Evolutionary conservation across 208 protist genomes (phyloP).

Genomic region (Blastocrithidia nonstop): DNA sequence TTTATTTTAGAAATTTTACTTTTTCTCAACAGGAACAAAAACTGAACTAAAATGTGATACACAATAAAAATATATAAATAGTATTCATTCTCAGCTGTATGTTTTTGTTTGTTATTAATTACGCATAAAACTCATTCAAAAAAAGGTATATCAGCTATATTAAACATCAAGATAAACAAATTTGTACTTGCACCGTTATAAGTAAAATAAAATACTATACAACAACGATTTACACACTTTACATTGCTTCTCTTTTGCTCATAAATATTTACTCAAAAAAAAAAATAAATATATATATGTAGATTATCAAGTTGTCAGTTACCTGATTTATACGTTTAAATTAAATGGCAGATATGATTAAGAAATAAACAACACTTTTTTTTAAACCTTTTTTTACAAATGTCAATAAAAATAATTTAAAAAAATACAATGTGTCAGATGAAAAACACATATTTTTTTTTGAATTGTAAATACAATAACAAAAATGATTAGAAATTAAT

Average conservation of each 20-base stretch:
- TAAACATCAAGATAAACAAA: neutral
- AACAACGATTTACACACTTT: neutral
- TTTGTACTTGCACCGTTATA: neutral
- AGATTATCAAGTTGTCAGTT: neutral
- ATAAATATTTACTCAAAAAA: neutral
- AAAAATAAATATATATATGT: constrained; percentile 1
- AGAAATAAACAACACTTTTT: neutral
- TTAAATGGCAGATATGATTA: neutral
- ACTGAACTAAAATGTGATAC: constrained; percentile 1
- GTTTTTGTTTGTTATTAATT: neutral
- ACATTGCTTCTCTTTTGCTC: neutral
- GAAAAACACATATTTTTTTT: too few relatives aligned
- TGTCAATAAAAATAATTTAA: too few relatives aligned
- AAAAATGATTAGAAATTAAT: too few relatives aligned
- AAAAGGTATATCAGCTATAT: neutral
- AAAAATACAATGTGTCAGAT: too few relatives aligned
- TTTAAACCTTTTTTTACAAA: constrained; percentile 4
- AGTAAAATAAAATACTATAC: neutral
- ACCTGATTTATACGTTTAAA: neutral
- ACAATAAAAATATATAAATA: neutral
- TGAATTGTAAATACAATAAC: too few relatives aligned
- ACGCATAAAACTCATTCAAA: neutral
- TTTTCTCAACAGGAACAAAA: neutral
- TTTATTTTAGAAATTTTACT: neutral
- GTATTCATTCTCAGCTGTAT: neutral